A percentile compares a stretch with the other conserved stretches of the same genome.
Conservation (phyloP, 345 rosid species). For the Lepidium didymum region DNA sequence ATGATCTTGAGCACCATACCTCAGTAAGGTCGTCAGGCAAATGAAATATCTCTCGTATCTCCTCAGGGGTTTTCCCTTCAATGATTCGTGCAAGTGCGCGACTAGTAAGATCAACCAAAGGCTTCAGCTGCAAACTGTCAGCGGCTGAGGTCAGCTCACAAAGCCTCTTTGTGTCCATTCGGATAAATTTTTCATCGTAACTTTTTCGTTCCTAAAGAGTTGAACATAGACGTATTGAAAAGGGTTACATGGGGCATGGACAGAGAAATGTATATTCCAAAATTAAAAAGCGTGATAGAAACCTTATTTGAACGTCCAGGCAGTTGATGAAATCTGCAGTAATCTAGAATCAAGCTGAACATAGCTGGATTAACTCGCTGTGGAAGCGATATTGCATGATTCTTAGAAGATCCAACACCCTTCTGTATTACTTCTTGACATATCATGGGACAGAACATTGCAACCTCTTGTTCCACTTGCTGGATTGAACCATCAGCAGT, state of each 20-base stretch:
- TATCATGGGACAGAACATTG: conserved; percentile 91
- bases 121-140: conserved; percentile 82
- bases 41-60: conserved; percentile 88
- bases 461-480: conserved; percentile 90
- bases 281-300: not conserved
- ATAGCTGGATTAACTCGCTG: conserved; percentile 73
- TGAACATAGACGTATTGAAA: conserved; percentile 6
- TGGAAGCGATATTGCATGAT: conserved; percentile 72
- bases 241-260: not conserved
- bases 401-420: conserved; percentile 80
- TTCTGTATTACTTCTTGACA: conserved; percentile 67
- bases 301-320: conserved; percentile 82
- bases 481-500: conserved; percentile 84
- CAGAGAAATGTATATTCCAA: not conserved
- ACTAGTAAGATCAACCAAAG: conserved; percentile 86
- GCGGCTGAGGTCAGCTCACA: conserved; percentile 95
- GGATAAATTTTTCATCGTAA: conserved; percentile 76
- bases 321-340: conserved; percentile 82
- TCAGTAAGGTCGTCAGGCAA: conserved; percentile 94
- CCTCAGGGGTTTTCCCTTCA: conserved; percentile 84
- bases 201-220: conserved; percentile 58
- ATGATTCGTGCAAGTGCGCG: conserved; percentile 82
- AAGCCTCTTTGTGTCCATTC: conserved; percentile 80
- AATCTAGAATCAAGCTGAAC: conserved; percentile 74
- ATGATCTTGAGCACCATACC: conserved; percentile 38